Percentiles rank a stretch among this genome's conserved stretches.
These are phyloP conservation scores for Pseudogymnoascus sp. DNA, from an alignment of 2,329 filamentous ascomycete genomes.

Conservation along the genomic window DNA sequence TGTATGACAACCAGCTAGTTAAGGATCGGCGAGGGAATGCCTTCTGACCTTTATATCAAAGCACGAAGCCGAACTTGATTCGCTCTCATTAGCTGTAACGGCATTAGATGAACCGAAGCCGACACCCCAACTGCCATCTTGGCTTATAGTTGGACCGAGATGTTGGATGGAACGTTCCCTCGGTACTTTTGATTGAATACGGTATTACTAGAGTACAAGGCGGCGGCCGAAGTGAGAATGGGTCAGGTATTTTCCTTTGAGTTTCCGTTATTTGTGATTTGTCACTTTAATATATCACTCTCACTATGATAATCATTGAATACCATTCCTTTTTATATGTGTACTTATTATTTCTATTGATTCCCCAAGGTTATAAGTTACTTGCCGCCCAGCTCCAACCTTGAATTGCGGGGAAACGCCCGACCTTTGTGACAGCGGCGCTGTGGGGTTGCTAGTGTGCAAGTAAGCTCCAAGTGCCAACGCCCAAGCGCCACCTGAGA, in stretches of 20 bases:
- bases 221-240: not conserved
- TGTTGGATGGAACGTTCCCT: constrained; percentile 5
- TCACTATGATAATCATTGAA: not conserved
- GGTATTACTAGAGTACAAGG: not conserved
- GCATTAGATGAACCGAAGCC: not conserved
- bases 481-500: not conserved
- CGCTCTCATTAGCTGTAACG: not conserved
- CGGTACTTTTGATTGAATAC: not conserved
- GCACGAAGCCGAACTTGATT: not conserved
- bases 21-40: not conserved
- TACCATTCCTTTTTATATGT: not conserved
- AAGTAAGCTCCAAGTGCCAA: not conserved
- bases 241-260: not conserved
- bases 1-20: not conserved
- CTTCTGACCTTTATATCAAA: constrained; percentile 9
- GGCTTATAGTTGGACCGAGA: not conserved
- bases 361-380: not conserved
- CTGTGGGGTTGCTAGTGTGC: not conserved
- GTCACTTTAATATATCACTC: not conserved
- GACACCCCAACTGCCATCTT: not conserved
- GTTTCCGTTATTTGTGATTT: not conserved
- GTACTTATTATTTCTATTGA: not conserved
- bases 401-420: not conserved
- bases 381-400: not conserved
- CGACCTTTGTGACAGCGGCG: not conserved